Percentiles rank a stretch among this genome's conserved stretches.
These are phyloP conservation scores for Erysimum cheiri DNA, from an alignment of 441 rosid genomes.

Conservation along the genomic window DNA sequence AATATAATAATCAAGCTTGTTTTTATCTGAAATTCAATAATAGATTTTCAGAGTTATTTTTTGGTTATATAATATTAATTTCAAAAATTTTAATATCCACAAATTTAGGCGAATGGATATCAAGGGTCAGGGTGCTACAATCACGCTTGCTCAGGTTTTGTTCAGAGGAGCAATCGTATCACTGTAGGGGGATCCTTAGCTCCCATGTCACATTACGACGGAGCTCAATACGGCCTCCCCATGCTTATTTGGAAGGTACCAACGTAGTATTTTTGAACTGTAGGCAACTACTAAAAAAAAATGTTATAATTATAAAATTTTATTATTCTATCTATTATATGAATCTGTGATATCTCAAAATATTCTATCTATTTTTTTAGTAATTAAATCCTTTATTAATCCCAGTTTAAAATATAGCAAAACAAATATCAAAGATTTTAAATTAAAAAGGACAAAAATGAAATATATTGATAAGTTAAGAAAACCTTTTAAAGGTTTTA, in stretches of 20 bases:
- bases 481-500: no score
- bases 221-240: conserved; percentile 46
- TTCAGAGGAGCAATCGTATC: conserved; percentile 48
- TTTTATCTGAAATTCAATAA: not conserved
- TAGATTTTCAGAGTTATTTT: not conserved
- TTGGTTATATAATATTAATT: not conserved
- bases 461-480: no score
- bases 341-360: not conserved
- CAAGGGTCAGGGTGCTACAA: conserved; percentile 58
- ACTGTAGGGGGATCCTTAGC: conserved; percentile 54
- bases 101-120: conserved; percentile 45
- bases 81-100: not conserved
- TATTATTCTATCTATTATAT: not conserved
- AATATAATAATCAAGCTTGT: no score
- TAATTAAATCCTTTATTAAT: no score
- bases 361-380: no score
- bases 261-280: not conserved
- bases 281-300: not conserved
- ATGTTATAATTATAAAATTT: not conserved
- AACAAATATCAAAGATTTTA: no score
- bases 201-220: conserved; percentile 41
- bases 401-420: no score
- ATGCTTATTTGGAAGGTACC: conserved; percentile 55
- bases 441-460: no score
- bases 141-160: conserved; percentile 47